These are phyloP conservation scores for Mucor saturninus DNA, from an alignment of 371 early-diverging fungal species.

Conservation along the genomic window DNA sequence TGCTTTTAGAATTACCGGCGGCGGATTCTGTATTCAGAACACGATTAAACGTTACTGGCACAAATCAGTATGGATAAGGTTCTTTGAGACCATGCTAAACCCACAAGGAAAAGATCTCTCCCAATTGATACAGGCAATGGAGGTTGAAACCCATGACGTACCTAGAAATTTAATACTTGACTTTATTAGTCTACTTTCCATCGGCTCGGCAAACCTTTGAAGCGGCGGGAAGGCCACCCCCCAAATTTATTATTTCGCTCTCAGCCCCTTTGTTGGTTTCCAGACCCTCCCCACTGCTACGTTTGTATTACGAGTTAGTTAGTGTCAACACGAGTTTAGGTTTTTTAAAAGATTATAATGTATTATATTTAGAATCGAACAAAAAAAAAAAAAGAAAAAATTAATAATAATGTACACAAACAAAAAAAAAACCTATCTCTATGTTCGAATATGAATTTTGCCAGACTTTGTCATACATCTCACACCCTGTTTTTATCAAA, in stretches of 20 bases:
- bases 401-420: too few species aligned
- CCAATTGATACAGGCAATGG: not conserved
- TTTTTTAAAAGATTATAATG: too few species aligned
- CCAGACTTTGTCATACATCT: conserved; percentile 77
- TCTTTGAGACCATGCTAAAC: conserved; percentile 46
- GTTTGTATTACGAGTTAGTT: too few species aligned
- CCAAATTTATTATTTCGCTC: too few species aligned
- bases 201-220: too few species aligned
- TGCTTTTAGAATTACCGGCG: not conserved
- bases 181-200: not conserved
- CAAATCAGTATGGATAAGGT: conserved; percentile 30
- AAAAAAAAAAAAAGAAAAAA: too few species aligned
- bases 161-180: not conserved
- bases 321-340: too few species aligned
- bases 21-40: conserved; percentile 25
- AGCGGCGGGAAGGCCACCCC: too few species aligned
- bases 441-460: conserved; percentile 74
- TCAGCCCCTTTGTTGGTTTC: too few species aligned
- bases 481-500: conserved; percentile 52
- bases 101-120: conserved; percentile 6
- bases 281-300: too few species aligned
- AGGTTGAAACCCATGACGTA: not conserved
- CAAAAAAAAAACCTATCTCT: conserved; percentile 6
- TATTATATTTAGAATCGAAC: too few species aligned
- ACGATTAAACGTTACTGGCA: conserved; percentile 53